A percentile compares a stretch with the other conserved stretches of the same genome.
These are phyloP conservation scores for Tephrocybe sp. DNA, from an alignment of 768 basidiomycete species.

Conservation along the genomic window DNA sequence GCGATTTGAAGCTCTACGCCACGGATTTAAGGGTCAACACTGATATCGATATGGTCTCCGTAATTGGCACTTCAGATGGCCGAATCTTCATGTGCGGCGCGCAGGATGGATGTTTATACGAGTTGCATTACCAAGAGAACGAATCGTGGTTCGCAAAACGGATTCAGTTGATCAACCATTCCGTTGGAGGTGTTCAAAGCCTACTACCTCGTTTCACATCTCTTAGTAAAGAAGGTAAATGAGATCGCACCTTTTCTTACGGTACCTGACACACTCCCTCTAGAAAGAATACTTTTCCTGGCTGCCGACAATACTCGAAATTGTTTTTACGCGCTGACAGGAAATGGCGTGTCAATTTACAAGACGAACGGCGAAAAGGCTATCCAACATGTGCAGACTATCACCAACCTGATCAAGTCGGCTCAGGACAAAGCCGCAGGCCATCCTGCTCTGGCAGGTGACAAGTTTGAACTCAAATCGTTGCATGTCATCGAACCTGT, in stretches of 20 bases:
- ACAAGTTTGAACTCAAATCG: slow-evolving; percentile 67
- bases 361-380: slow-evolving; percentile 61
- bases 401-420: slow-evolving; percentile 72
- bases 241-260: slow-evolving; percentile 2
- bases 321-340: slow-evolving; percentile 77
- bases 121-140: slow-evolving; percentile 86
- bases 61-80: slow-evolving; percentile 77
- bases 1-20: slow-evolving; percentile 85
- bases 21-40: slow-evolving; percentile 81
- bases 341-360: slow-evolving; percentile 69
- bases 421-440: slow-evolving; percentile 84
- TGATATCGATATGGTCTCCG: slow-evolving; percentile 84
- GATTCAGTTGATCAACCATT: slow-evolving; percentile 84
- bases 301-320: slow-evolving; percentile 68
- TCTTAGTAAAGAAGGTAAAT: slow-evolving; percentile 64
- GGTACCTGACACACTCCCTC: slow-evolving; percentile 7
- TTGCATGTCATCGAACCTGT: slow-evolving; percentile 67
- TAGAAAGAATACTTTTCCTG: slow-evolving; percentile 73
- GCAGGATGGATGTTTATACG: slow-evolving; percentile 88
- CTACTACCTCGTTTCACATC: slow-evolving; percentile 75
- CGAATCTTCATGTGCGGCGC: slow-evolving; percentile 89
- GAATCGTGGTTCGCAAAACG: slow-evolving; percentile 93
- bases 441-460: slow-evolving; percentile 67
- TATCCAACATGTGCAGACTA: slow-evolving; percentile 69
- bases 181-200: slow-evolving; percentile 75